These are phyloP conservation scores for Pseudogymnoascus pannorum DNA, from an alignment of 2,329 filamentous ascomycete species.

Conservation along the genomic window DNA sequence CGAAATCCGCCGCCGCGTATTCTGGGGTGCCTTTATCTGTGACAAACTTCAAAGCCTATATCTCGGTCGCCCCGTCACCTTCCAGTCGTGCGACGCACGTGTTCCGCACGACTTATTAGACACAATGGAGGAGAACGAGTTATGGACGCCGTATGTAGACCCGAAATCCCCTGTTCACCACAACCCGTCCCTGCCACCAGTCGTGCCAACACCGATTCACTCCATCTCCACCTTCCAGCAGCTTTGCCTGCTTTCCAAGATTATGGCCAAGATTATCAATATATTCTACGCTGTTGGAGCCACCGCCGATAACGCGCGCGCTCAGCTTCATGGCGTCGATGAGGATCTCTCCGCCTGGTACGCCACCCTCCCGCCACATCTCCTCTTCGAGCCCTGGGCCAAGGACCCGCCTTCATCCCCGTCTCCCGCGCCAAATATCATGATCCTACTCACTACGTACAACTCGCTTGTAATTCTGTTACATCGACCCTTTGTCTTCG, in stretches of 20 bases:
- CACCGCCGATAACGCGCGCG: conserved; percentile 22
- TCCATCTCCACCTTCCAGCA: conserved; percentile 33
- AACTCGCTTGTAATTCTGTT: conserved; percentile 38
- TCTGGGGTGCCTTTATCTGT: conserved; percentile 30
- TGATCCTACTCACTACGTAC: conserved; percentile 31
- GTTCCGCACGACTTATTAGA: conserved; percentile 23
- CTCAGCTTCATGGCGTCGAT: conserved; percentile 25
- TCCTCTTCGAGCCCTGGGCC: conserved; percentile 23
- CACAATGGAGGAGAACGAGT: conserved; percentile 22
- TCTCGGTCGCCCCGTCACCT: conserved; percentile 23
- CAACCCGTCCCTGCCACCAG: neutral
- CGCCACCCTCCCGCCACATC: conserved; percentile 22
- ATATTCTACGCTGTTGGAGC: conserved; percentile 28
- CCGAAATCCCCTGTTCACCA: neutral
- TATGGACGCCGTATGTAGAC: conserved; percentile 12
- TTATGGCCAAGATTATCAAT: conserved; percentile 34
- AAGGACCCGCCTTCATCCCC: conserved; percentile 11
- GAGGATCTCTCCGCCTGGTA: conserved; percentile 25
- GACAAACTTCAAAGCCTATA: conserved; percentile 29
- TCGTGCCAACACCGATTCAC: conserved; percentile 15
- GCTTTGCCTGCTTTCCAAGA: conserved; percentile 29
- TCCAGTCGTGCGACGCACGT: conserved; percentile 20
- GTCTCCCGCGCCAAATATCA: conserved; percentile 23
- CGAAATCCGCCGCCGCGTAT: conserved; percentile 28
- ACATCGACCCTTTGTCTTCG: conserved; percentile 34